Conservation (phyloP, 2,329 filamentous ascomycete genomes). For the Trichoderma sp. region DNA sequence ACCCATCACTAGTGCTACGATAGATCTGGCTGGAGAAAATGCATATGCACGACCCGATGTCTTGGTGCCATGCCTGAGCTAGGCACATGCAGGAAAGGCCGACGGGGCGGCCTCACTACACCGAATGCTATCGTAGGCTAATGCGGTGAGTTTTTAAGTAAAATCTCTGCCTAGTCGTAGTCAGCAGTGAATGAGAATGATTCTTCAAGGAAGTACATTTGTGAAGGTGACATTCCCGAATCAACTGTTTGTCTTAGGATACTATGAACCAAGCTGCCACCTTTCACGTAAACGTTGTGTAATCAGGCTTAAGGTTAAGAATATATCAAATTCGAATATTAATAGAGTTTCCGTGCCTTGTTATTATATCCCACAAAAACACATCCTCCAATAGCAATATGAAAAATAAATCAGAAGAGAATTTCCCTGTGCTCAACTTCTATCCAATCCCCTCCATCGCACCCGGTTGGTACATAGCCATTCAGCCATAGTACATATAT, state of each 20-base stretch:
- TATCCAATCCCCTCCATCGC: not conserved
- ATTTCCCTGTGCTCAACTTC: too few species aligned
- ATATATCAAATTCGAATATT: not conserved
- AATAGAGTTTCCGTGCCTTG: not conserved
- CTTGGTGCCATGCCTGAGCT: not conserved
- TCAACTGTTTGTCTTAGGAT: not conserved
- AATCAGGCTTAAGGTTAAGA: not conserved
- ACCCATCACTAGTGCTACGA: not conserved
- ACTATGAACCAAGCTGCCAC: not conserved
- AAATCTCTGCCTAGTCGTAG: not conserved
- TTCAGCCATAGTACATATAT: not conserved
- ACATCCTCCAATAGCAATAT: not conserved
- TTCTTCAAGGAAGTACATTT: not conserved
- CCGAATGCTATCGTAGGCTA: not conserved
- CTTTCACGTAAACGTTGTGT: not conserved
- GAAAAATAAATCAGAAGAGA: not conserved
- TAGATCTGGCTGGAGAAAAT: not conserved
- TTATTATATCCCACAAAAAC: not conserved
- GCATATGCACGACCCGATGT: conserved; percentile 4
- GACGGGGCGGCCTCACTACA: not conserved
- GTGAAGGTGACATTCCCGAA: not conserved
- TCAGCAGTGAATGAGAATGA: not conserved
- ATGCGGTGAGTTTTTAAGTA: not conserved
- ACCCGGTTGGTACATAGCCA: not conserved
- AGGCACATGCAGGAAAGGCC: not conserved